phyloP scores from a whole-genome alignment of 805 yeast species.

The Blastobotrys americana region DNA sequence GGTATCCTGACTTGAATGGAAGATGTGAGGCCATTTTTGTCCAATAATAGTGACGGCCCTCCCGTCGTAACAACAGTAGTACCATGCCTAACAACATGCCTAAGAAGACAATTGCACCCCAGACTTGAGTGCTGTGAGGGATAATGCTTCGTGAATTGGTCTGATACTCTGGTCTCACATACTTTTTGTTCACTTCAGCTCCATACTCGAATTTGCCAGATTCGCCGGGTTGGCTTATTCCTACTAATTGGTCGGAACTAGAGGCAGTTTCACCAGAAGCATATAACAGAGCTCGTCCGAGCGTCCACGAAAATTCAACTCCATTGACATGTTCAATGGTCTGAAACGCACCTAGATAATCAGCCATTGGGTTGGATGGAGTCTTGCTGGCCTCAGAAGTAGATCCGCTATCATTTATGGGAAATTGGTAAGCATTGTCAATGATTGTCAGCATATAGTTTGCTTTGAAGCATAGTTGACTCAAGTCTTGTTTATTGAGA shows the following conservation, averaged over 20 bases:
- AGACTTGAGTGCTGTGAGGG: slow-evolving; percentile 27
- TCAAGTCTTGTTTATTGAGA: slow-evolving; percentile 45
- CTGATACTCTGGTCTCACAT: slow-evolving; percentile 11
- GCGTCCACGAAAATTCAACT: slow-evolving; percentile 88
- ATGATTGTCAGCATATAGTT: slow-evolving; percentile 85
- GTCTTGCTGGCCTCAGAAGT: slow-evolving; percentile 10
- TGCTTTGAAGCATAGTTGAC: slow-evolving; percentile 85
- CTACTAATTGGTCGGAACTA: background rate
- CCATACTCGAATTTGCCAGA: slow-evolving; percentile 15
- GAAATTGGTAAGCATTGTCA: slow-evolving; percentile 88
- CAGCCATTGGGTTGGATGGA: slow-evolving; percentile 4
- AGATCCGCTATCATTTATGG: slow-evolving; percentile 28
- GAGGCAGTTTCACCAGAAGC: slow-evolving; percentile 35
- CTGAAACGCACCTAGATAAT: slow-evolving; percentile 43
- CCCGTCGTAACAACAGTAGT: slow-evolving; percentile 33
- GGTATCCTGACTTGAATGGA: background rate
- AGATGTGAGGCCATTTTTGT: background rate
- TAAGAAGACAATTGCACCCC: slow-evolving; percentile 34
- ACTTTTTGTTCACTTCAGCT: slow-evolving; percentile 9
- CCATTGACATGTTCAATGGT: slow-evolving; percentile 77
- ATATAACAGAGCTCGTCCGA: slow-evolving; percentile 77
- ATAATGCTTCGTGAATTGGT: slow-evolving; percentile 10
- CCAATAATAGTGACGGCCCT: background rate
- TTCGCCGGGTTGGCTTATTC: slow-evolving; percentile 6
- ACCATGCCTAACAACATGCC: slow-evolving; percentile 27